Evolutionary conservation across 352 stramenopile genomes (phyloP).

Genomic region (Blastocystis sp.): DNA sequence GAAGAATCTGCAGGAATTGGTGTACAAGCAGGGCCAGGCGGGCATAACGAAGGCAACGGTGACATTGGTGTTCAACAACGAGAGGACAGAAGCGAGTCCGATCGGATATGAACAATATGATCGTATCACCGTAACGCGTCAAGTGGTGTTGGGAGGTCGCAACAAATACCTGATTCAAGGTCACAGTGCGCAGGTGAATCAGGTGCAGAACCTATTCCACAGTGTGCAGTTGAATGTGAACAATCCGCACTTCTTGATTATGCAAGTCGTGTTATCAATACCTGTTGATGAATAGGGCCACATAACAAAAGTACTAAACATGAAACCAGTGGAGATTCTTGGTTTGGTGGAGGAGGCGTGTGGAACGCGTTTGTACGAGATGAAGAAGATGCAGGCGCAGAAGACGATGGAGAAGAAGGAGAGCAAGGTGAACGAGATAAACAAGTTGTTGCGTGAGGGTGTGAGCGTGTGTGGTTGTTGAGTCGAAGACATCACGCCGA

Average conservation of each 20-base stretch:
- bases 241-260: constrained; percentile 99
- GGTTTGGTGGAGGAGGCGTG: constrained; percentile 99
- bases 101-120: constrained; percentile 95
- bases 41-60: constrained; percentile 97
- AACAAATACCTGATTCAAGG: constrained; percentile 99
- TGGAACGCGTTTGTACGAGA: constrained; percentile 99
- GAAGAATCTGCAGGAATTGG: constrained; percentile 95
- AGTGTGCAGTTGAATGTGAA: constrained; percentile 99
- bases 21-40: constrained; percentile 99
- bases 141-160: constrained; percentile 89
- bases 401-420: constrained; percentile 99
- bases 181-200: constrained; percentile 88
- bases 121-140: constrained; percentile 94
- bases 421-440: constrained; percentile 98
- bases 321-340: constrained; percentile 98
- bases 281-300: constrained; percentile 75
- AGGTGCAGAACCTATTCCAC: constrained; percentile 99
- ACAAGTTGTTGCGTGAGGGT: constrained; percentile 80
- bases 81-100: constrained; percentile 84
- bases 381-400: constrained; percentile 92
- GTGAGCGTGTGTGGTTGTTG: neutral
- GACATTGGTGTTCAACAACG: constrained; percentile 98
- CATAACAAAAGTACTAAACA: constrained; percentile 99
- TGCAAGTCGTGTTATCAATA: constrained; percentile 80
- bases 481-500: constrained; percentile 95